phyloP scores from a whole-genome alignment of 2,329 filamentous ascomycete species.

The Aureobasidium subglaciale region DNA sequence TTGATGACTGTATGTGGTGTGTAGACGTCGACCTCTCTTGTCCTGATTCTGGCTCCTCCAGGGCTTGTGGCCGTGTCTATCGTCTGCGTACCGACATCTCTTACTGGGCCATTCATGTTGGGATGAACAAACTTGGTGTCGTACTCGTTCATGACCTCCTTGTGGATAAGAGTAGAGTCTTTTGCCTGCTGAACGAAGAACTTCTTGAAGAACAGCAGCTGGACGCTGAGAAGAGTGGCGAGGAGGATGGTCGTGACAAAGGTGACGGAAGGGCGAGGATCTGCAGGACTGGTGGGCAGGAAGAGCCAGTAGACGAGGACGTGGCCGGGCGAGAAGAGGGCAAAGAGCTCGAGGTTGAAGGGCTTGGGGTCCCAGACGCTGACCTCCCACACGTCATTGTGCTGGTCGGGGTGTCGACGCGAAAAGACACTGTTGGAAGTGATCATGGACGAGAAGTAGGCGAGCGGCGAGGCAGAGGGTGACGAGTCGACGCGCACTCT shows the following conservation, averaged over 20 bases:
- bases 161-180: conserved; percentile 76
- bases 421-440: conserved; percentile 65
- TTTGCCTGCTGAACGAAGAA: conserved; percentile 78
- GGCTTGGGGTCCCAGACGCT: conserved; percentile 89
- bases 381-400: conserved; percentile 89
- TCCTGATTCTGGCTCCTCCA: conserved; percentile 23
- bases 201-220: conserved; percentile 66
- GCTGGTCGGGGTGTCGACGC: conserved; percentile 73
- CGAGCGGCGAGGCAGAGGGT: conserved; percentile 71
- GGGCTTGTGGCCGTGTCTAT: conserved; percentile 36
- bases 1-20: conserved; percentile 59
- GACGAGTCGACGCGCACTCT: conserved; percentile 84
- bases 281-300: conserved; percentile 67
- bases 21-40: conserved; percentile 52
- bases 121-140: conserved; percentile 94
- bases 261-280: conserved; percentile 76
- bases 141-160: conserved; percentile 90
- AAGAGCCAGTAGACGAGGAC: conserved; percentile 86
- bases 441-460: conserved; percentile 63
- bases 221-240: conserved; percentile 64
- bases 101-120: conserved; percentile 70
- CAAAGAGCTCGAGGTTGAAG: conserved; percentile 73
- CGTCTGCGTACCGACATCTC: conserved; percentile 73
- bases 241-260: conserved; percentile 77
- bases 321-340: conserved; percentile 87